phyloP scores from a whole-genome alignment of 78 protist species.

The Tieghemostelium lacteum region DNA sequence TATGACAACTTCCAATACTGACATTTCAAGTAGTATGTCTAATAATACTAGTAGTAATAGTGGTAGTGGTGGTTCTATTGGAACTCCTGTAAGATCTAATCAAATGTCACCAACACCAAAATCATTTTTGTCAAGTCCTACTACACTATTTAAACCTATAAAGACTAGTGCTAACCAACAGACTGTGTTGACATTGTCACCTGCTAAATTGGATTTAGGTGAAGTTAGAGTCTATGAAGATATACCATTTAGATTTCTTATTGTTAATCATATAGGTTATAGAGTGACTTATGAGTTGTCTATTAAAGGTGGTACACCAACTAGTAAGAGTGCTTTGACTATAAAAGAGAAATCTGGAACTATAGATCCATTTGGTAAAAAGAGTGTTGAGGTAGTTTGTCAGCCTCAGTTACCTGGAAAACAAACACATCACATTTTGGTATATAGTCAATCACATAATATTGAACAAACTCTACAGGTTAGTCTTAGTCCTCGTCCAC shows the following conservation, averaged over 20 bases:
- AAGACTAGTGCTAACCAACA: slow-evolving; percentile 1
- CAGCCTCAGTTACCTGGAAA: slow-evolving; percentile 71
- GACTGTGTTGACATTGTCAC: slow-evolving; percentile 23
- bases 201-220: slow-evolving; percentile 58
- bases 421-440: slow-evolving; percentile 30
- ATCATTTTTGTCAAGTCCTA: background rate
- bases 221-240: slow-evolving; percentile 74
- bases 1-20: background rate
- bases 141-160: slow-evolving; percentile 10
- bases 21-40: background rate
- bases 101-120: background rate
- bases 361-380: slow-evolving; percentile 60
- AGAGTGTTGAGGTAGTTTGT: slow-evolving; percentile 42
- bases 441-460: background rate
- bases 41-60: background rate
- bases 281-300: slow-evolving; percentile 20
- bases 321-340: background rate
- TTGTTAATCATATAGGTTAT: slow-evolving; percentile 51
- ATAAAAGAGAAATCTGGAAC: slow-evolving; percentile 44
- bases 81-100: background rate
- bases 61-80: background rate
- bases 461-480: slow-evolving; percentile 6
- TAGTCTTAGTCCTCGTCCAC: slow-evolving; percentile 54
- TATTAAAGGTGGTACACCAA: background rate
- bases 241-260: slow-evolving; percentile 38